Conservation (phyloP, 371 early-diverging fungal species). For the Nematocida sp. region DNA sequence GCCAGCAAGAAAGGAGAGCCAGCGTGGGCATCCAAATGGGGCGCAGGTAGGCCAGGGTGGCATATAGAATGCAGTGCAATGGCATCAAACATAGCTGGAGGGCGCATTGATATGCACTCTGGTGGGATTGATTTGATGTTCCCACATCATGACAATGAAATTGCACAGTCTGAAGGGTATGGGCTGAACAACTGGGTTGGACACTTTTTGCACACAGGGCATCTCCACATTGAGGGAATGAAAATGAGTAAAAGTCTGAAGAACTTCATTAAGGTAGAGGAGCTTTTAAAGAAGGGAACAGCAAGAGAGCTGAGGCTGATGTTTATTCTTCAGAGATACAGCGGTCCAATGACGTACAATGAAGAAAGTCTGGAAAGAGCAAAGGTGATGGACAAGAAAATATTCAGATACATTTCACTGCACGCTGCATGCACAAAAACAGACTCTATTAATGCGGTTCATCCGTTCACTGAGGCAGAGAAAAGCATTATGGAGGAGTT, state of each 20-base stretch:
- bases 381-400: constrained; percentile 75
- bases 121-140: constrained; percentile 96
- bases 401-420: constrained; percentile 70
- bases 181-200: constrained; percentile 80
- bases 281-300: constrained; percentile 79
- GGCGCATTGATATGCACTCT: constrained; percentile 89
- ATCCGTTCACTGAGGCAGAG: constrained; percentile 22
- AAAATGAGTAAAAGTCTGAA: constrained; percentile 99
- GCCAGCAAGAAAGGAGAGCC: constrained; percentile 89
- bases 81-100: constrained; percentile 86
- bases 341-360: constrained; percentile 81
- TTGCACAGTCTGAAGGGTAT: constrained; percentile 84
- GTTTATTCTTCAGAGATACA: constrained; percentile 88
- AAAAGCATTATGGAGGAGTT: constrained; percentile 19
- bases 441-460: background rate
- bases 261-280: constrained; percentile 91
- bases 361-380: constrained; percentile 79
- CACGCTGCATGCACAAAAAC: background rate
- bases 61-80: constrained; percentile 99
- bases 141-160: constrained; percentile 99
- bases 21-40: constrained; percentile 66
- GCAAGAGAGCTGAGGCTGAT: constrained; percentile 84
- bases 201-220: constrained; percentile 96
- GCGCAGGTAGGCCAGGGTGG: constrained; percentile 88
- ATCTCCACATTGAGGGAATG: constrained; percentile 90